Conservation (phyloP, 768 basidiomycete genomes). For the Boletus rubropictus region DNA sequence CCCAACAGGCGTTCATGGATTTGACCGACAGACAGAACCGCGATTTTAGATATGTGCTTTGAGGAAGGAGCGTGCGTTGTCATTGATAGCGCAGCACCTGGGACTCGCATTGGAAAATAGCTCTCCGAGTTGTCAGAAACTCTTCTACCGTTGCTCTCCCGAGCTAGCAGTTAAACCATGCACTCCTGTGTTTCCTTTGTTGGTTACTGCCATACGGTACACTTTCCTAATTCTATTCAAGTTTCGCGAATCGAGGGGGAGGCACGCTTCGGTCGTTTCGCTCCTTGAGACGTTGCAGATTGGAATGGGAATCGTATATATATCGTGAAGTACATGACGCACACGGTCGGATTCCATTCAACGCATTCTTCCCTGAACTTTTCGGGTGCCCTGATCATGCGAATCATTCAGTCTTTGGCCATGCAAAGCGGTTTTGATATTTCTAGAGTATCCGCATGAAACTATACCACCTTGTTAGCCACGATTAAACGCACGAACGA, state of each 20-base stretch:
- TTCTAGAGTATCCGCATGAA: background rate
- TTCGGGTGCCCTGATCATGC: background rate
- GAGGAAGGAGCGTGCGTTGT: background rate
- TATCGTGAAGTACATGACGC: background rate
- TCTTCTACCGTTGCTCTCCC: too few relatives aligned
- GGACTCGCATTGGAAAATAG: too few relatives aligned
- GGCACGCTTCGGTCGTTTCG: too few relatives aligned
- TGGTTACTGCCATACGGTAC: too few relatives aligned
- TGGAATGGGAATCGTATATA: too few relatives aligned
- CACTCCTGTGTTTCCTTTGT: too few relatives aligned
- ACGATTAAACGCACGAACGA: slow-evolving; percentile 24
- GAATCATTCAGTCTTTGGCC: background rate
- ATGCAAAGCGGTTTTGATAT: background rate
- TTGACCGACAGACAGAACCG: slow-evolving; percentile 68
- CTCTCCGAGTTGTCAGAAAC: too few relatives aligned
- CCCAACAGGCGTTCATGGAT: slow-evolving; percentile 58
- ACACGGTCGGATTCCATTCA: background rate
- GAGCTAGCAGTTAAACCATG: too few relatives aligned
- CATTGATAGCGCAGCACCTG: too few relatives aligned
- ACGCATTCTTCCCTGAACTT: background rate
- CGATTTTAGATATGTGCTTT: slow-evolving; percentile 69
- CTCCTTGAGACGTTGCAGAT: too few relatives aligned
- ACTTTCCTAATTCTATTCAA: too few relatives aligned
- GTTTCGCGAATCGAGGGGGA: too few relatives aligned
- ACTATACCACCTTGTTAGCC: background rate